Evolutionary conservation across 2,329 filamentous ascomycete species (phyloP).

Genomic region (Sporothrix brunneoviolacea): DNA sequence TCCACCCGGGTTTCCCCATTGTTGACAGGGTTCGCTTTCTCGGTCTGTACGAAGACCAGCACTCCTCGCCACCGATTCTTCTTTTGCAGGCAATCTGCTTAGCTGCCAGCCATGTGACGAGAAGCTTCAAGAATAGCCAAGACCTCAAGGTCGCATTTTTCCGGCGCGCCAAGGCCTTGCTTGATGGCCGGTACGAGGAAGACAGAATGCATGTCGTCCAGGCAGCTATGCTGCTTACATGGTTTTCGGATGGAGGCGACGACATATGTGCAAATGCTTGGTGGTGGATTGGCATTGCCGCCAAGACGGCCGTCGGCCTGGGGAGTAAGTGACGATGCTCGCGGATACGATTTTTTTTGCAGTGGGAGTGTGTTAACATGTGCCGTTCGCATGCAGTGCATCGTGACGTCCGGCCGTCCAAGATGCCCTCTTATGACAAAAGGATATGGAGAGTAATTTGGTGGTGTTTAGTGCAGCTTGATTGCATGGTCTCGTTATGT

Average conservation of each 20-base stretch:
- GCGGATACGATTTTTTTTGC: no score
- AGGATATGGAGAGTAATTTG: no score
- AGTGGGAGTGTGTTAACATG: no score
- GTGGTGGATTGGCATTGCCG: conserved; percentile 10
- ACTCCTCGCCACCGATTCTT: neutral
- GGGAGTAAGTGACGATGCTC: no score
- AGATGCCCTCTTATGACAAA: no score
- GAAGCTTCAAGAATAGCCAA: neutral
- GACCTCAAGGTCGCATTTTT: conserved; percentile 2
- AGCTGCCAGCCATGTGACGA: neutral
- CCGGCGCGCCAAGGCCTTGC: conserved; percentile 9
- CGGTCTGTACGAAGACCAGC: neutral
- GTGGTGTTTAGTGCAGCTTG: no score
- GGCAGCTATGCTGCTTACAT: conserved; percentile 7
- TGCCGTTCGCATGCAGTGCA: no score
- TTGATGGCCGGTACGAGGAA: conserved; percentile 5
- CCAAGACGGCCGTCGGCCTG: conserved; percentile 6
- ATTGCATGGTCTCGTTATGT: no score
- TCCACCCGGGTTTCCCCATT: conserved; percentile 8
- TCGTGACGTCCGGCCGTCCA: no score
- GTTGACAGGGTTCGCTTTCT: neutral
- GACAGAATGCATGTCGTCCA: conserved; percentile 7
- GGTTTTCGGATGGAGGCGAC: conserved; percentile 8
- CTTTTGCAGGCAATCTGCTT: conserved; percentile 1
- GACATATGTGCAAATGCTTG: conserved; percentile 9